These are phyloP conservation scores for Penicillium egyptiacum DNA, from an alignment of 495 filamentous ascomycete genomes.

Conservation along the genomic window DNA sequence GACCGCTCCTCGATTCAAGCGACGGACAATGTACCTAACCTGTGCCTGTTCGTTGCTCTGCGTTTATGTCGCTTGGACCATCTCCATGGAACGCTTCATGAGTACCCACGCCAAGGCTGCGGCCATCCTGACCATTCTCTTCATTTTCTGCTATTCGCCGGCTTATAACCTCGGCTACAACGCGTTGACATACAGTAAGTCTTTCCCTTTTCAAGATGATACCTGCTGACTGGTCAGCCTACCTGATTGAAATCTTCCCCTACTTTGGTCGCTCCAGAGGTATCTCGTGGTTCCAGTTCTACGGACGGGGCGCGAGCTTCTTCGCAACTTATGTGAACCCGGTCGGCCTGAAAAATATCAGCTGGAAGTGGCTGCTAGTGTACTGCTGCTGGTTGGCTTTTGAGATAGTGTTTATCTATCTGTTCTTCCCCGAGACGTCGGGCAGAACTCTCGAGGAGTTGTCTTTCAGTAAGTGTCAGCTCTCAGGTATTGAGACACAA, in stretches of 20 bases:
- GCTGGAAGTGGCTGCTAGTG: conserved; percentile 63
- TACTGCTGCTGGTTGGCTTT: conserved; percentile 62
- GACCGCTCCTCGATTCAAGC: conserved; percentile 50
- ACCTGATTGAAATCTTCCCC: conserved; percentile 65
- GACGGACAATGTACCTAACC: conserved; percentile 59
- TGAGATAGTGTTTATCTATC: conserved; percentile 59
- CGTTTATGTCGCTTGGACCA: conserved; percentile 60
- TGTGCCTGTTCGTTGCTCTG: conserved; percentile 54
- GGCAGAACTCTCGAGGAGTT: conserved; percentile 64
- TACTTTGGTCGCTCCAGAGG: conserved; percentile 60
- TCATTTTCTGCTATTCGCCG: conserved; percentile 63
- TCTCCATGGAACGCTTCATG: conserved; percentile 57
- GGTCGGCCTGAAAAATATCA: conserved; percentile 56
- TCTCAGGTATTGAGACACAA: conserved; percentile 18
- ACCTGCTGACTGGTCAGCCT: too few species aligned
- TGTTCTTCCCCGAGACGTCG: conserved; percentile 64
- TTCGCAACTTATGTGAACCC: conserved; percentile 67
- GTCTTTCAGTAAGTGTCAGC: conserved; percentile 59
- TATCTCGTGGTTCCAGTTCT: conserved; percentile 64
- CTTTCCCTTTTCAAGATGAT: conserved; percentile 25
- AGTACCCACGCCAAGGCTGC: conserved; percentile 44
- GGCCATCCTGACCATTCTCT: conserved; percentile 56
- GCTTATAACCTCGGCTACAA: conserved; percentile 71
- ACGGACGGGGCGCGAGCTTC: conserved; percentile 53
- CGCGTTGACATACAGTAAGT: conserved; percentile 61